phyloP scores from a whole-genome alignment of 164 flowering plant genomes.

The Nymphaea colorata region DNA sequence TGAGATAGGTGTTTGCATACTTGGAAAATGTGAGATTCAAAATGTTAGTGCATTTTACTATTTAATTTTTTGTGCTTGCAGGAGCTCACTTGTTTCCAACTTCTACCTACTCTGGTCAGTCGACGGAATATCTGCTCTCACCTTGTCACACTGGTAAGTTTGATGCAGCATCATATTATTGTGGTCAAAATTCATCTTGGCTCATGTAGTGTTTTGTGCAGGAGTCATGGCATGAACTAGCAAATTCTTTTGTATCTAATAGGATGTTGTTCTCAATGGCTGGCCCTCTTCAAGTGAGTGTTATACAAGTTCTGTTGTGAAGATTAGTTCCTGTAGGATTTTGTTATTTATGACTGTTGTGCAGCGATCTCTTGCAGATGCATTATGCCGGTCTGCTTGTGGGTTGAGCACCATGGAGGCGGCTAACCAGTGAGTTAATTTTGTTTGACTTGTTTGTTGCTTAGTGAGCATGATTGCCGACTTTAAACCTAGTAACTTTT shows the following conservation, averaged over 20 bases:
- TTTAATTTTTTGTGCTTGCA: constrained; percentile 13
- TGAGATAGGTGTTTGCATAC: no score
- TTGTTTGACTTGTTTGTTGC: neutral
- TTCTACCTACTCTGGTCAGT: constrained; percentile 77
- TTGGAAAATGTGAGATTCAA: no score
- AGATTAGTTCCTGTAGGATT: no score
- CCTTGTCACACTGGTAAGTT: constrained; percentile 74
- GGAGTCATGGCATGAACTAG: constrained; percentile 81
- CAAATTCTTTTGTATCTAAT: constrained; percentile 64
- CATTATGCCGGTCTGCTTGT: constrained; percentile 64
- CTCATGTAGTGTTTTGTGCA: constrained; percentile 16
- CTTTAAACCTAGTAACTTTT: neutral
- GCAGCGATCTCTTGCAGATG: constrained; percentile 87
- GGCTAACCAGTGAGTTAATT: constrained; percentile 60
- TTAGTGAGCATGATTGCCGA: neutral
- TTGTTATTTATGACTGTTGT: constrained; percentile 3
- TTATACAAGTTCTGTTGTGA: neutral
- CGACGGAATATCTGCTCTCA: constrained; percentile 55
- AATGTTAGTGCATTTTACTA: neutral
- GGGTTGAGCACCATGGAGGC: constrained; percentile 54
- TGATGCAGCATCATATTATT: neutral
- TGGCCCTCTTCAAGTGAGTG: constrained; percentile 59
- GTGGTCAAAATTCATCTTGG: neutral
- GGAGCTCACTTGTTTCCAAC: constrained; percentile 72
- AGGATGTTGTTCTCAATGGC: constrained; percentile 45